Evolutionary conservation across 2,329 filamentous ascomycete genomes (phyloP).

Genomic region (Hymenoscyphus fructigenus): DNA sequence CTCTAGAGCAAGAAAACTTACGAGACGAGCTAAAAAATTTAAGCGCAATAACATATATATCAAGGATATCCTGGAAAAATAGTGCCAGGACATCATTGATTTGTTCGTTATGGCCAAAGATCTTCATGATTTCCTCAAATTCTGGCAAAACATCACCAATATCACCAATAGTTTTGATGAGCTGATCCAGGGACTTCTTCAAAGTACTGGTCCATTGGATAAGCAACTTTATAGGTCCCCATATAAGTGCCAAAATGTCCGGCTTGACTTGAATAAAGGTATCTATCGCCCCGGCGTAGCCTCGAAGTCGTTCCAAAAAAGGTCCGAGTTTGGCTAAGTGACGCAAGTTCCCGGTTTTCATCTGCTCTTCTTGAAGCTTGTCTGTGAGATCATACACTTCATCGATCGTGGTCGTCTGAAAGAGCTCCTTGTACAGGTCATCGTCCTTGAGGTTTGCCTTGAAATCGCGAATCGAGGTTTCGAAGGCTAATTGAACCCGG

Average conservation of each 20-base stretch:
- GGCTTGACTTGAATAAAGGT: slow-evolving; percentile 37
- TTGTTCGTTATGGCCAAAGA: slow-evolving; percentile 30
- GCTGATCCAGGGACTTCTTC: slow-evolving; percentile 29
- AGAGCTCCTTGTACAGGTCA: too few species aligned
- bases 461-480: too few species aligned
- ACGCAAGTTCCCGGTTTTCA: slow-evolving; percentile 28
- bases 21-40: slow-evolving; percentile 35
- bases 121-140: slow-evolving; percentile 22
- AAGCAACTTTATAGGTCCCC: slow-evolving; percentile 39
- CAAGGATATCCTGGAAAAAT: slow-evolving; percentile 40
- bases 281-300: slow-evolving; percentile 34
- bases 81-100: slow-evolving; percentile 35
- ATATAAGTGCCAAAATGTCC: slow-evolving; percentile 39
- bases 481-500: too few species aligned
- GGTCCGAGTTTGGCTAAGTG: slow-evolving; percentile 36
- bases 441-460: too few species aligned
- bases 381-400: slow-evolving; percentile 38
- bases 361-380: slow-evolving; percentile 37
- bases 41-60: slow-evolving; percentile 37
- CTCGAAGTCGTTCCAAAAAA: slow-evolving; percentile 34
- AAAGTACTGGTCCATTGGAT: slow-evolving; percentile 29
- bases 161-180: slow-evolving; percentile 26
- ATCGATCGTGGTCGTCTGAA: slow-evolving; percentile 28
- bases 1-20: slow-evolving; percentile 25
- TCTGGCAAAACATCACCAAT: slow-evolving; percentile 34